Percentiles rank a stretch among this genome's conserved stretches.
phyloP scores from a whole-genome alignment of 306 rosid species.

The Rosa lucieae region DNA sequence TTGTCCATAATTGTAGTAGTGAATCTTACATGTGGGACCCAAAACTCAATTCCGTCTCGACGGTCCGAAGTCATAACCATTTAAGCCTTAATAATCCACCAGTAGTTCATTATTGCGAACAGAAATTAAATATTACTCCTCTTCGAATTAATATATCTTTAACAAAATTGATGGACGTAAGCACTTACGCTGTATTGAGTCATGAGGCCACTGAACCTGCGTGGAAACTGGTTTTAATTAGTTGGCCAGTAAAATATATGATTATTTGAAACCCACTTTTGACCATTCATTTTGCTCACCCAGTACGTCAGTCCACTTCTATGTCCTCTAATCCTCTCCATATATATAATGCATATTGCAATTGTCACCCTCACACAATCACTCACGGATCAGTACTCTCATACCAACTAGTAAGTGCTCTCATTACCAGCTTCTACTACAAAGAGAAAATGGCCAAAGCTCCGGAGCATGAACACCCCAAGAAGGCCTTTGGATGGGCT shows the following conservation, averaged over 20 bases:
- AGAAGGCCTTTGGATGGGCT: conserved; percentile 31
- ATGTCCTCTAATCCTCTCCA: not conserved
- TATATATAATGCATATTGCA: not conserved
- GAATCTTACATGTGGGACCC: too few relatives aligned
- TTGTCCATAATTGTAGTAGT: too few relatives aligned
- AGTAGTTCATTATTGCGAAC: too few relatives aligned
- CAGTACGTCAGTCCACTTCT: not conserved
- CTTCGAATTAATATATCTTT: too few relatives aligned
- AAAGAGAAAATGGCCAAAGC: not conserved
- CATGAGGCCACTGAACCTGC: too few relatives aligned
- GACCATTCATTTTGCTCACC: not conserved
- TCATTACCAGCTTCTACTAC: not conserved
- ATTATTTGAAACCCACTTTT: not conserved
- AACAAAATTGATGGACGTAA: not conserved
- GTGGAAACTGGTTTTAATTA: too few relatives aligned
- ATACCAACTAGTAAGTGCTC: not conserved
- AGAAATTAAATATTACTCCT: too few relatives aligned
- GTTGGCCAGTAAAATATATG: not conserved
- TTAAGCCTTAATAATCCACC: too few relatives aligned
- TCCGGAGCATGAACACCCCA: conserved; percentile 17
- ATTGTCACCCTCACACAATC: not conserved
- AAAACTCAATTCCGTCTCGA: too few relatives aligned
- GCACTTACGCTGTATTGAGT: not conserved
- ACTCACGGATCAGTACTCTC: not conserved
- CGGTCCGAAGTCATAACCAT: too few relatives aligned